Evolutionary conservation across 805 yeast genomes (phyloP), one percentile per base, ranked within the genome.

Genomic region (Ogataea siamensis): DNA sequence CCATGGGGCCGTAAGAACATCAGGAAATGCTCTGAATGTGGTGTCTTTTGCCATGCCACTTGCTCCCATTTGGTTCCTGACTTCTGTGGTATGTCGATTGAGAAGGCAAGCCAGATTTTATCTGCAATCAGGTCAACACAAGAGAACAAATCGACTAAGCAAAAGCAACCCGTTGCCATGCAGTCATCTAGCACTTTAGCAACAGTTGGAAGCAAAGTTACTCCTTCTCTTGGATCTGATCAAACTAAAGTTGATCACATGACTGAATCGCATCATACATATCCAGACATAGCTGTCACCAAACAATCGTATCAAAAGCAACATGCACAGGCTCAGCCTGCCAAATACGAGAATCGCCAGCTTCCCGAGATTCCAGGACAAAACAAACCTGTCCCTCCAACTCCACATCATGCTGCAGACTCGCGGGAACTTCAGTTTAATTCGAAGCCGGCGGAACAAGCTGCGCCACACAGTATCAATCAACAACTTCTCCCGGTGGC

Each of bases 21-120:
- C 8, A 74, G 96, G 35, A 93, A 87, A 60, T 91, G 99, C 71
- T 68, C 83, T 4, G 93, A 85, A 50, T 93, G 99, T 78, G 95
- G 95, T 20, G 78, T 88, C 14, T 87, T 91, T 83, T 91, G 96
- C 54, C 99, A 93, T 58, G 76, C 93, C 3, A 79, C 80, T 30
- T 93, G 99, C 67, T 82, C 91, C 9, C 96, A 88, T 55, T 70
- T 89, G 53, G 98, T 93, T 15, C 99, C 99, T 1, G 98, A 93
- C 60, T 87, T 93, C 62, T 93, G 99, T 70, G 99, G 99, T 41
- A 91, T 93, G 95, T 76, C 96, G 2, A 87, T 93, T 89, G 96
- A 87, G 56, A 86, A 84, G 75, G 98, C 97, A 3, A 88, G 87
- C 55, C 84, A 83, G 61, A 87, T 93, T 46, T 65, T 93, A 42